Evolutionary conservation across 345 rosid genomes (phyloP), one percentile per base, ranked within the genome.

Genomic region (Eucalyptus camaldulensis): DNA sequence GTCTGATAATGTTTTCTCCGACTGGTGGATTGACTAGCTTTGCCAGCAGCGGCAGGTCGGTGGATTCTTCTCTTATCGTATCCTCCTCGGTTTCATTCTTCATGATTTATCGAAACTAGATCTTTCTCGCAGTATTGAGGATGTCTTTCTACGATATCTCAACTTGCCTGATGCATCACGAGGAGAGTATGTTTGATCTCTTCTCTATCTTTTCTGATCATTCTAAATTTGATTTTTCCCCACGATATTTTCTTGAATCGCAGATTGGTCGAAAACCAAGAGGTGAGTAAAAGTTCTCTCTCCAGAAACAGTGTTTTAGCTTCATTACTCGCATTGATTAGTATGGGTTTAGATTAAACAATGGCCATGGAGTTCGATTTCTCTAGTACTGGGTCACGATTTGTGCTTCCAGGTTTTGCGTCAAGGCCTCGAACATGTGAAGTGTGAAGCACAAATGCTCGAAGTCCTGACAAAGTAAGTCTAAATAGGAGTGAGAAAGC

Each of bases 1-100:
- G 92, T 27, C 87, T 93, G 69, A 19, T 92, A 15, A 83, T 92
- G 92, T 93, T 93, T 67, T 93, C 93, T 86, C 91, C 92, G 19
- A 72, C 53, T 15, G 92, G 92, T 44, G 88, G 31, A 89, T 45
- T 90, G 50, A 93, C 92, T 24, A 80, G 50, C 83, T 91, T 56
- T 58, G 58, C 92, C 65, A 51, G 87, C 89, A 51, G 31, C 5
- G 87, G 89, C 86, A 93, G 94, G 94, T 93, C 87, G 85, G 50
- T 56, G 25, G 45, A 43, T 72, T 54, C 83, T 54, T 60, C 58
- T 45, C 40, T 49, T 21, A 11, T 86, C 16, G 16, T 10, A 43
- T 86, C 86, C 11, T 37, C 49, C 58, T 50, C 53, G 50, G 56
- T 13, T 50, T 33, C 31, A 19, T 69, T 50, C 13, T 29, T 43